phyloP scores from a whole-genome alignment of 2,329 filamentous ascomycete genomes.

The Cercospora sesami region DNA sequence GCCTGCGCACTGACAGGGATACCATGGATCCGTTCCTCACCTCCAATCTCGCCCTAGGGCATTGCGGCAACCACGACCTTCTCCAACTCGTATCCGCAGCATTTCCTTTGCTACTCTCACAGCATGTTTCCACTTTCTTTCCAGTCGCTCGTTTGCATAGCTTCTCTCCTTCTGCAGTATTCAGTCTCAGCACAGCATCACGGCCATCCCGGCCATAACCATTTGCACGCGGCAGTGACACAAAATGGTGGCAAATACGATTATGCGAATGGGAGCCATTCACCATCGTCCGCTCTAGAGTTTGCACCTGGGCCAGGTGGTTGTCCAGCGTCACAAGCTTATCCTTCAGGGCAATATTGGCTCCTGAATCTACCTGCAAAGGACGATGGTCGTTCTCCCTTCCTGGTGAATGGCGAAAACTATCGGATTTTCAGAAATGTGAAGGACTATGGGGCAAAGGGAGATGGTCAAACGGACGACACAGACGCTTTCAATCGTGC shows the following conservation, averaged over 20 bases:
- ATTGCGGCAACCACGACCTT: not conserved
- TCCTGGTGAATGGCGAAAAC: constrained; percentile 50
- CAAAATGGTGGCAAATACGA: not conserved
- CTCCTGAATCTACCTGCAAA: constrained; percentile 60
- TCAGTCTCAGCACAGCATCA: not conserved
- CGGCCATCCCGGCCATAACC: not conserved
- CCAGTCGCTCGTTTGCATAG: constrained; percentile 16
- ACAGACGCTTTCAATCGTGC: constrained; percentile 84
- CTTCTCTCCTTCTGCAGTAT: constrained; percentile 1
- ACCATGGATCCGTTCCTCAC: not conserved
- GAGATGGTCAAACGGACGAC: constrained; percentile 74
- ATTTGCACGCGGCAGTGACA: not conserved
- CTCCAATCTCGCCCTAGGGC: not conserved
- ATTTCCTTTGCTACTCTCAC: not conserved
- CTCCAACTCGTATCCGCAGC: not conserved
- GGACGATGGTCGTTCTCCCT: constrained; percentile 68
- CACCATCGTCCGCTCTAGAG: not conserved
- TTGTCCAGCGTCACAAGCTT: not conserved
- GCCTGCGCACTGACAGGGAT: not conserved
- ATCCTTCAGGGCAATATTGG: constrained; percentile 60
- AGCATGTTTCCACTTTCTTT: not conserved
- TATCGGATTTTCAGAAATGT: constrained; percentile 62
- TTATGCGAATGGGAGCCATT: not conserved
- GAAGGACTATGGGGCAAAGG: constrained; percentile 46
- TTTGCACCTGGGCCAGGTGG: not conserved